Percentiles rank a stretch among this genome's conserved stretches.
phyloP scores from a whole-genome alignment of 176 grass and related monocot species.

The Zoysia pacifica region DNA sequence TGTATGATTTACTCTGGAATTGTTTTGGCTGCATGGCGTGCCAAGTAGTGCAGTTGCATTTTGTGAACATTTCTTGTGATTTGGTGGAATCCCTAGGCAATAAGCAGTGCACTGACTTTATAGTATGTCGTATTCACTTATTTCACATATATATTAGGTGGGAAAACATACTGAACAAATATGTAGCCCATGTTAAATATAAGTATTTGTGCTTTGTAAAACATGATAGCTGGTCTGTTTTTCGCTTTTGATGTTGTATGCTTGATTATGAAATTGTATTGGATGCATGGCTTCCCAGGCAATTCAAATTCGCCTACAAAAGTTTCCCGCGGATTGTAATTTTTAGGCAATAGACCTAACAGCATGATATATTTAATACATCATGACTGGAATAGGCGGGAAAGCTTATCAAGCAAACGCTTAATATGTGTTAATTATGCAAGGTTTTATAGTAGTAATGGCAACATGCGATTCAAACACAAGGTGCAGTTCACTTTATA shows the following conservation, averaged over 20 bases:
- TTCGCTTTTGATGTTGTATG: neutral
- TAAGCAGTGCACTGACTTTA: neutral
- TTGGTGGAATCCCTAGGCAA: conserved; percentile 19
- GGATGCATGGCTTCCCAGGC: neutral
- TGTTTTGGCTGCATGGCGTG: neutral
- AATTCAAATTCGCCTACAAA: neutral
- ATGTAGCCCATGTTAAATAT: neutral
- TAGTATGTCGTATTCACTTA: neutral
- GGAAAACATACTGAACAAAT: neutral
- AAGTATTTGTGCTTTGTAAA: neutral
- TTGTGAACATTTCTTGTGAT: conserved; percentile 11
- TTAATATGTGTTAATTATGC: conserved; percentile 17
- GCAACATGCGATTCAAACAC: neutral
- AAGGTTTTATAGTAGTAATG: neutral
- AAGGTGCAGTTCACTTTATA: neutral
- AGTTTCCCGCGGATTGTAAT: conserved; percentile 19
- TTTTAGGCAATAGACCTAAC: neutral
- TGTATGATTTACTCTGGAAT: neutral
- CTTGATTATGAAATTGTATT: conserved; percentile 15
- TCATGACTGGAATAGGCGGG: neutral
- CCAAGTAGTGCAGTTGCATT: neutral
- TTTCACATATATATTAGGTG: neutral
- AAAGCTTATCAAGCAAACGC: neutral
- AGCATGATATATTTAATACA: neutral
- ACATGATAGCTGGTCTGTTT: neutral